phyloP scores from a whole-genome alignment of 2,329 filamentous ascomycete species.

The Aureobasidium lini region DNA sequence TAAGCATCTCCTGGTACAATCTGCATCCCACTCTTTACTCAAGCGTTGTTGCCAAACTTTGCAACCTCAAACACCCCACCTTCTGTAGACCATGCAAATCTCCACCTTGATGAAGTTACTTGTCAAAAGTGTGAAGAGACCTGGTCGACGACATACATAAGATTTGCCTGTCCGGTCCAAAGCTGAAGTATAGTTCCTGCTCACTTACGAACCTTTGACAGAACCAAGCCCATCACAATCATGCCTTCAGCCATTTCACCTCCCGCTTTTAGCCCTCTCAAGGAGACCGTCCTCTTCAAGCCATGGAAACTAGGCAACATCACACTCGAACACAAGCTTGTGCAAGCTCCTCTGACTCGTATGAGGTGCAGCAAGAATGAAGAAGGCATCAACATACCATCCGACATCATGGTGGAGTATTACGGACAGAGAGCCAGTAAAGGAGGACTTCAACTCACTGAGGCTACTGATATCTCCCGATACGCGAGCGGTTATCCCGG shows the following conservation, averaged over 20 bases:
- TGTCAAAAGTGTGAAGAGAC: not conserved
- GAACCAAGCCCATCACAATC: not conserved
- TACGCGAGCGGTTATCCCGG: conserved; percentile 40
- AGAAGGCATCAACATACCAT: conserved; percentile 39
- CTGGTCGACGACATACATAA: no score
- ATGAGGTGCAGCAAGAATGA: conserved; percentile 29
- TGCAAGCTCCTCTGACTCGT: conserved; percentile 47
- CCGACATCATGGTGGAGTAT: conserved; percentile 35
- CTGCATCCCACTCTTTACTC: not conserved
- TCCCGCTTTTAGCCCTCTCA: conserved; percentile 13
- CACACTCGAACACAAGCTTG: conserved; percentile 44
- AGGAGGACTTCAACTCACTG: conserved; percentile 2
- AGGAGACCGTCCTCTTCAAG: conserved; percentile 26
- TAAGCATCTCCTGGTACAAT: not conserved
- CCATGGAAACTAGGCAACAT: conserved; percentile 33
- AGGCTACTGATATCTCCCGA: conserved; percentile 31
- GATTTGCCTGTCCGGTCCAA: no score
- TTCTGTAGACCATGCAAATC: not conserved
- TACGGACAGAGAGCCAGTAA: conserved; percentile 21
- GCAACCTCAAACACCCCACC: not conserved
- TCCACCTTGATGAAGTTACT: not conserved
- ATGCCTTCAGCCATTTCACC: conserved; percentile 17
- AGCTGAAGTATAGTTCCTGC: no score
- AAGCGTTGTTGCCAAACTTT: not conserved
- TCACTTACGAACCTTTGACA: no score